Evolutionary conservation across 345 rosid genomes (phyloP).

Genomic region (Brassica carinata): DNA sequence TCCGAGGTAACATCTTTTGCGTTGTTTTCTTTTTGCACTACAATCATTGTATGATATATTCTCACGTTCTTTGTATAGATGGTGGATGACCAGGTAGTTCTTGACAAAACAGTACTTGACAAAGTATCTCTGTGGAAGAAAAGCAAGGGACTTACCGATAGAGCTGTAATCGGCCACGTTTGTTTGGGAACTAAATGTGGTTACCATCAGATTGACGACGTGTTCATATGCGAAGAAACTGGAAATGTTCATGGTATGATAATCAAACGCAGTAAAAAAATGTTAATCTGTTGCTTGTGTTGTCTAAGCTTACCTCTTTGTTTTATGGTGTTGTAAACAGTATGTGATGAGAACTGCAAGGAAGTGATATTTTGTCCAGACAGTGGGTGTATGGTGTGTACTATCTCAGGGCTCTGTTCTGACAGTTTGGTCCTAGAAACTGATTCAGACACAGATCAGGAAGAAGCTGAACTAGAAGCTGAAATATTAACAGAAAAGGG

Average conservation of each 20-base stretch:
- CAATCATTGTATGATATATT: not conserved
- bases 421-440: slow-evolving; percentile 57
- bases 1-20: slow-evolving; percentile 54
- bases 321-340: slow-evolving; percentile 44
- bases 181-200: slow-evolving; percentile 86
- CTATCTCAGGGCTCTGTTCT: slow-evolving; percentile 84
- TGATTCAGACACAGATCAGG: slow-evolving; percentile 67
- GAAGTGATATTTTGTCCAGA: slow-evolving; percentile 67
- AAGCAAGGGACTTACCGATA: slow-evolving; percentile 67
- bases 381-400: slow-evolving; percentile 78
- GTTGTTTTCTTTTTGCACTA: not conserved
- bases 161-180: slow-evolving; percentile 57
- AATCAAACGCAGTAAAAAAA: not conserved
- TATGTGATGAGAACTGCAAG: slow-evolving; percentile 90
- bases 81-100: slow-evolving; percentile 73
- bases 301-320: not conserved
- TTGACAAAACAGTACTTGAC: slow-evolving; percentile 88
- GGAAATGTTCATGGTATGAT: slow-evolving; percentile 90
- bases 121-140: slow-evolving; percentile 78
- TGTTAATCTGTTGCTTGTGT: not conserved
- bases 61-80: slow-evolving; percentile 48
- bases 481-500: slow-evolving; percentile 90
- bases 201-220: slow-evolving; percentile 81
- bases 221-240: slow-evolving; percentile 85
- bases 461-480: slow-evolving; percentile 68